Evolutionary conservation across 2,329 filamentous ascomycete species (phyloP).

Genomic region (Epicoccum sorghinum): DNA sequence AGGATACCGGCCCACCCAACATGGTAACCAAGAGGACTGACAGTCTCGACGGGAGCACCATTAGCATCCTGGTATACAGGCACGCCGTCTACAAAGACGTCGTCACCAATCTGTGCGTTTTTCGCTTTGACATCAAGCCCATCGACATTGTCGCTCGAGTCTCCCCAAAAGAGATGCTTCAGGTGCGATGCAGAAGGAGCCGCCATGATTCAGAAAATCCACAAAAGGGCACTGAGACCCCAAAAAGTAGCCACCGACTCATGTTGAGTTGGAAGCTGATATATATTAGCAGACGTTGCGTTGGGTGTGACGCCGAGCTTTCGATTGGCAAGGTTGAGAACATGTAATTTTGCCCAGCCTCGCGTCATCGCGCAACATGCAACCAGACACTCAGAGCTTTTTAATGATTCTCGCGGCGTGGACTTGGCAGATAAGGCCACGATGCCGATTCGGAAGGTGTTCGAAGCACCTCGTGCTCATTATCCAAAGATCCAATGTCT

Average conservation of each 20-base stretch:
- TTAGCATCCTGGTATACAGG: constrained; percentile 35
- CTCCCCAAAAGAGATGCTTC: constrained; percentile 25
- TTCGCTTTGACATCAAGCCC: constrained; percentile 27
- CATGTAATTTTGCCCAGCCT: constrained; percentile 22
- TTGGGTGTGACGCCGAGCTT: background rate
- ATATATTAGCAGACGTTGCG: background rate
- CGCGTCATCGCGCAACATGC: constrained; percentile 21
- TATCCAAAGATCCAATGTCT: background rate
- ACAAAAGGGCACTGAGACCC: background rate
- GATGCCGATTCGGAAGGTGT: constrained; percentile 6
- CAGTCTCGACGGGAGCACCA: constrained; percentile 38
- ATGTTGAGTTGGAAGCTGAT: background rate
- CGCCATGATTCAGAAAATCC: constrained; percentile 11
- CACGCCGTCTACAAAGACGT: constrained; percentile 32
- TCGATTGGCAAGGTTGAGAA: constrained; percentile 4
- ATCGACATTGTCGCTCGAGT: constrained; percentile 23
- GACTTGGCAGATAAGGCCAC: constrained; percentile 4
- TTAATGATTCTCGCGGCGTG: background rate
- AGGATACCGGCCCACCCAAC: constrained; percentile 38
- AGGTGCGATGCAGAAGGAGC: constrained; percentile 17
- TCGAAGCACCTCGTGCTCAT: background rate
- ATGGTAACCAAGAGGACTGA: constrained; percentile 40
- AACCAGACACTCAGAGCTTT: background rate
- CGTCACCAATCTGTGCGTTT: constrained; percentile 36
- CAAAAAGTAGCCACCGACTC: background rate